A percentile compares a stretch with the other conserved stretches of the same genome.
Conservation (phyloP, 257 asterid genomes). For the Solanum medicagineum region DNA sequence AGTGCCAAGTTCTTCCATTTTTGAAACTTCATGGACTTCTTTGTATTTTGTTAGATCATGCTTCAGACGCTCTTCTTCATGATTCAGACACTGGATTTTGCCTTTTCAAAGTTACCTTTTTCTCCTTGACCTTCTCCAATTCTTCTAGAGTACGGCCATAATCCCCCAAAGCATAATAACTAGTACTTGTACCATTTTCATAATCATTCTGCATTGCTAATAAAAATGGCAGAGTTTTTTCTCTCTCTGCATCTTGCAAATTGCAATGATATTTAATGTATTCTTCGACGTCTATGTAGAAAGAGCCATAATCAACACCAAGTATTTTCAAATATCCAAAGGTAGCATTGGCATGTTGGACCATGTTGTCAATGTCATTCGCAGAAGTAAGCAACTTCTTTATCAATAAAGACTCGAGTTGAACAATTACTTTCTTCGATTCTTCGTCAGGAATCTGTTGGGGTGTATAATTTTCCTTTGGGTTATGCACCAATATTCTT, state of each 20-base stretch:
- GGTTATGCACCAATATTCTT: too few relatives aligned
- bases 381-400: too few relatives aligned
- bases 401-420: too few relatives aligned
- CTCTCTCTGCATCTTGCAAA: not conserved
- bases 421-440: too few relatives aligned
- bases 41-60: not conserved
- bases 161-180: not conserved
- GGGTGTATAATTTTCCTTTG: too few relatives aligned
- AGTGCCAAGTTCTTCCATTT: not conserved
- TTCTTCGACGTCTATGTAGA: not conserved
- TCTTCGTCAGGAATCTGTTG: too few relatives aligned
- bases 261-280: not conserved
- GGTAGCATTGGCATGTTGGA: not conserved
- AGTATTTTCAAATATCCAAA: not conserved
- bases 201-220: not conserved
- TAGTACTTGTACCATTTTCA: not conserved
- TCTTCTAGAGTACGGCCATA: not conserved
- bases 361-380: not conserved
- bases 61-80: not conserved
- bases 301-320: not conserved
- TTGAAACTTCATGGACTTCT: not conserved
- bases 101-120: not conserved
- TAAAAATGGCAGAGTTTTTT: not conserved
- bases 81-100: not conserved
- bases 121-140: not conserved